A percentile compares a stretch with the other conserved stretches of the same genome.
These are phyloP conservation scores for Breviolum minutum DNA, from an alignment of 73 alveolate genomes.

Conservation along the genomic window DNA sequence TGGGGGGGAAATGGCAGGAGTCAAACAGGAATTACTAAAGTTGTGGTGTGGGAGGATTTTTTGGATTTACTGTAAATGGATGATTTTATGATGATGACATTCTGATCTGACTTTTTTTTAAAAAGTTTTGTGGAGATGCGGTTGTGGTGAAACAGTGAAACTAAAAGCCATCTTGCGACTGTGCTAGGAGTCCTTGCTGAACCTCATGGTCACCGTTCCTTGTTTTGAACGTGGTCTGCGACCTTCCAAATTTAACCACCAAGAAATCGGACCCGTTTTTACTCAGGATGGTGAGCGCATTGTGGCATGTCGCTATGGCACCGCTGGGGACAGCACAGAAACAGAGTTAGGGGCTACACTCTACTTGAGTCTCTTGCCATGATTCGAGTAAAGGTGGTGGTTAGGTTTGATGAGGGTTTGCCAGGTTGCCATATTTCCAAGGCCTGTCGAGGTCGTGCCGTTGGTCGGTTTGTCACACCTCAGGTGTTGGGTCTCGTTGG, in stretches of 20 bases:
- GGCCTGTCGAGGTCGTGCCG: background rate
- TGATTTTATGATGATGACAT: too few species aligned
- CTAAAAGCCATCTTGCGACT: background rate
- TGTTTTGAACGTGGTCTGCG: background rate
- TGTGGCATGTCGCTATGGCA: conserved; percentile 88
- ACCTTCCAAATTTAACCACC: background rate
- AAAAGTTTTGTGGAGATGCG: background rate
- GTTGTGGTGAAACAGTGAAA: too few species aligned
- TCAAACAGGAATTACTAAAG: background rate
- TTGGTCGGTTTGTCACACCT: background rate
- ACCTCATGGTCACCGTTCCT: conserved; percentile 83
- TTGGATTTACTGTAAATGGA: background rate
- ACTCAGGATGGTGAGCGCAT: conserved; percentile 91
- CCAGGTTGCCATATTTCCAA: background rate
- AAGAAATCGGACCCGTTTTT: background rate
- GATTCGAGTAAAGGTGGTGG: background rate
- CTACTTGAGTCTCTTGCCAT: conserved; percentile 9
- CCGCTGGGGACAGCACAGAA: conserved; percentile 40
- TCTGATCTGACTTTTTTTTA: too few species aligned
- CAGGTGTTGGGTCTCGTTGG: conserved; percentile 90
- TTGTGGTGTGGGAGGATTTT: background rate
- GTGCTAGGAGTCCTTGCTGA: conserved; percentile 68
- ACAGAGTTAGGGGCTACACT: conserved; percentile 66
- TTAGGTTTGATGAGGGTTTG: background rate
- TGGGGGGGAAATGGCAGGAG: background rate